phyloP scores from a whole-genome alignment of 306 rosid species.

The Sesbania bispinosa region DNA sequence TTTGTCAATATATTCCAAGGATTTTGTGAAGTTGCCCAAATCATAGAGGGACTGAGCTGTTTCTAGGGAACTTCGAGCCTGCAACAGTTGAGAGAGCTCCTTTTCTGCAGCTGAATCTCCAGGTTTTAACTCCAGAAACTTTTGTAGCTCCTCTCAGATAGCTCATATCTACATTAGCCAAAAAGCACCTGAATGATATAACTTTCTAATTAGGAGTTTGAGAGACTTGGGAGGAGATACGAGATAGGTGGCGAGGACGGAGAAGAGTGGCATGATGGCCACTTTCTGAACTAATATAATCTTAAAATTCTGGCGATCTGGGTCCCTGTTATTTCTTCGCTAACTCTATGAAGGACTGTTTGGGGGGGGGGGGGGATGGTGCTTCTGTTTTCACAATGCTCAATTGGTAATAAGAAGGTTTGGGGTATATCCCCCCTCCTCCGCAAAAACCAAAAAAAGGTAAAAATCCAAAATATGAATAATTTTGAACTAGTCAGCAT shows the following conservation, averaged over 20 bases:
- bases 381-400: background rate
- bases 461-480: background rate
- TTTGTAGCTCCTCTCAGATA: conserved; percentile 83
- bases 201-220: conserved; percentile 75
- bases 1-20: conserved; percentile 85
- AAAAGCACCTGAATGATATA: conserved; percentile 99
- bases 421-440: background rate
- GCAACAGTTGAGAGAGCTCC: conserved; percentile 90
- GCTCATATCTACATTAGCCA: conserved; percentile 99
- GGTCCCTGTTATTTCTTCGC: background rate
- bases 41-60: conserved; percentile 72
- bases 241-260: background rate
- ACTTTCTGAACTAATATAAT: conserved; percentile 20
- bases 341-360: conserved; percentile 3
- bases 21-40: conserved; percentile 56
- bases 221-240: conserved; percentile 31
- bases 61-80: conserved; percentile 80
- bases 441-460: background rate
- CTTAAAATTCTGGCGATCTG: too few relatives aligned
- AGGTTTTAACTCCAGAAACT: conserved; percentile 81
- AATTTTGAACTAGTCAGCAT: background rate
- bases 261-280: conserved; percentile 1
- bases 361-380: background rate
- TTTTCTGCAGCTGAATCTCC: conserved; percentile 63
- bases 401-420: background rate